Conservation (phyloP, 2,329 filamentous ascomycete species). For the Venturia effusa region DNA sequence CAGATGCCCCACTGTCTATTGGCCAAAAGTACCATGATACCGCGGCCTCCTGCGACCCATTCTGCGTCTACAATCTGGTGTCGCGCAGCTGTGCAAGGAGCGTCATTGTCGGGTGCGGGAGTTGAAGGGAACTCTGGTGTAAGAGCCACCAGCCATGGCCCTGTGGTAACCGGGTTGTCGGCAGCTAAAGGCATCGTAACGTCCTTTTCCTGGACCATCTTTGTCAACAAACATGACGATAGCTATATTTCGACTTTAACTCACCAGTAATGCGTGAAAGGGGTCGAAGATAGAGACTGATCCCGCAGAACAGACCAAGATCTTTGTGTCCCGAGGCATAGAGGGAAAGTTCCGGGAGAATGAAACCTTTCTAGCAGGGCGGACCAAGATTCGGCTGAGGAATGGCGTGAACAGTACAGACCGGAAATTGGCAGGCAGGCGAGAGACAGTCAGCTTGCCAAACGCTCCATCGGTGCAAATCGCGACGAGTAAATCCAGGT, state of each 20-base stretch:
- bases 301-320: conserved; percentile 45
- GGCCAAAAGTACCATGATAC: conserved; percentile 35
- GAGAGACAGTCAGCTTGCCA: conserved; percentile 27
- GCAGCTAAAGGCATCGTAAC: background rate
- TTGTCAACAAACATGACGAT: conserved; percentile 1
- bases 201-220: background rate
- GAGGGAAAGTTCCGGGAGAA: conserved; percentile 46
- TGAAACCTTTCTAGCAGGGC: conserved; percentile 38
- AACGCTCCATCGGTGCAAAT: conserved; percentile 29
- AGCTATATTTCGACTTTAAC: background rate
- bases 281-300: conserved; percentile 48
- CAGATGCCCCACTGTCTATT: conserved; percentile 45
- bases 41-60: conserved; percentile 36
- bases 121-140: background rate
- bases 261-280: conserved; percentile 20
- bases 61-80: conserved; percentile 38
- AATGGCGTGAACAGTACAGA: conserved; percentile 30
- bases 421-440: conserved; percentile 21
- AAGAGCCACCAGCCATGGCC: conserved; percentile 22
- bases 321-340: conserved; percentile 39
- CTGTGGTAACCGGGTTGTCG: conserved; percentile 14
- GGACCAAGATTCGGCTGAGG: conserved; percentile 36
- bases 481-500: conserved; percentile 31
- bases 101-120: conserved; percentile 14
- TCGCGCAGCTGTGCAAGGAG: conserved; percentile 23